Base-by-base conservation (phyloP, 2,329 filamentous ascomycete genomes). In the Apiospora saccharicola region DNA sequence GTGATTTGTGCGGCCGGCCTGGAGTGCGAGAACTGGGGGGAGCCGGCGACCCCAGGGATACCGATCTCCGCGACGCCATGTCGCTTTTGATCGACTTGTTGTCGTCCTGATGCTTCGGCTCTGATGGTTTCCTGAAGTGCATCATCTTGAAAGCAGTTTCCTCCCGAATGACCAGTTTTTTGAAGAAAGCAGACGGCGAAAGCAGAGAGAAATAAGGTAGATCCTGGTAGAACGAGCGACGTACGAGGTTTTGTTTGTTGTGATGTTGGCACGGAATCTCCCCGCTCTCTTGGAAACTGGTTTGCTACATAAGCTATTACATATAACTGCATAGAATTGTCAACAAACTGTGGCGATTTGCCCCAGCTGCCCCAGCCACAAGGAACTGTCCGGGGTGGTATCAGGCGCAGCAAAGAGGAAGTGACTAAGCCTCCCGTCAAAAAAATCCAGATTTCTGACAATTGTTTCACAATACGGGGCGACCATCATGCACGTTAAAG, bases 401-500 rank as follows among this genome's bases (percentile, higher is more conserved):
- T 8, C 4, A 8, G 26, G 53, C 53, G 53, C 19, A 22, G 37
- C 37, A 41, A 37, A 8, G 37, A 41, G 10, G 37, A 2, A 10
- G 10, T 61, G 26, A 34, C 53, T 61, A 61, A 61, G 53, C 53
- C 26, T 26, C 14, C 16, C 6, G 13, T 2, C 7, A 16, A 26
- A 34, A 57, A 61, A 61, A 61, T 37, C 53, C 34, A 41, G 37
- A 10, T 41, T 41, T 41, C 37, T 41, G 37, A 7, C 53, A 61
- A 37, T n/a, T 37, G 53, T 61, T 61, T 61, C 53, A 61, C 53
- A 61, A 61, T 37, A 61, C 53, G 51, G 53, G 30, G 16, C 53
- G 53, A 61, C 37, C 53, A 19, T 37, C 14, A 22, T 34, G 53
- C 53, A 8, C 16, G 34, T 8, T 41, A 41, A 34, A 19, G 16